A percentile compares a stretch with the other conserved stretches of the same genome.
phyloP scores from a whole-genome alignment of 1,139 yeast genomes.

The Hansenula lynferdii region DNA sequence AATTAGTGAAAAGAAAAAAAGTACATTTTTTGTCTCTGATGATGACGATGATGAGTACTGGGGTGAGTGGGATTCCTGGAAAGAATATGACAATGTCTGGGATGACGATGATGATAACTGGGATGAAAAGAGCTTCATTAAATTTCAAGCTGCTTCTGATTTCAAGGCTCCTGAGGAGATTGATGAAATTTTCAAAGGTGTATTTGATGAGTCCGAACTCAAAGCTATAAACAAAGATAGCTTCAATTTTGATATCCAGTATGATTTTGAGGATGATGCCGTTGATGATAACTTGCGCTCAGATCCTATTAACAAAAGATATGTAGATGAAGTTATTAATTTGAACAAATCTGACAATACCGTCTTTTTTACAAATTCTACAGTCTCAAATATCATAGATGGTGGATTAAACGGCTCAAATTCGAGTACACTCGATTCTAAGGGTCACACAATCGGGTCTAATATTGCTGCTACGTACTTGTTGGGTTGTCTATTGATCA shows the following conservation, averaged over 20 bases:
- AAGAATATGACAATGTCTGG: neutral
- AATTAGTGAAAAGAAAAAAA: neutral
- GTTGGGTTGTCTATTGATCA: neutral
- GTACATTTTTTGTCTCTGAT: neutral
- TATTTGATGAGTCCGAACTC: neutral
- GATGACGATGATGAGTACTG: constrained; percentile 2
- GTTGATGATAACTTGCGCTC: neutral
- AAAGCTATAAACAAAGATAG: neutral
- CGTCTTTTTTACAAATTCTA: neutral
- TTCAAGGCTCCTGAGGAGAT: constrained; percentile 1
- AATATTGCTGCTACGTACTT: neutral
- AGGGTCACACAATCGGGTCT: neutral
- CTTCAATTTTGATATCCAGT: constrained; percentile 4
- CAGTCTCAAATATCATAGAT: neutral
- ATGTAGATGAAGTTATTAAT: neutral
- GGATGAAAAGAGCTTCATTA: constrained; percentile 1
- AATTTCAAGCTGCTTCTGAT: neutral
- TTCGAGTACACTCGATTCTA: neutral
- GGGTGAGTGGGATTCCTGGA: constrained; percentile 1
- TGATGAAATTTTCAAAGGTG: neutral
- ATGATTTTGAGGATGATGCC: neutral
- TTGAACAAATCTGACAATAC: neutral
- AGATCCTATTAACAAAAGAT: neutral
- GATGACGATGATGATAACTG: constrained; percentile 1
- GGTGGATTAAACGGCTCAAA: too few relatives aligned